Conservation (phyloP, 2,329 filamentous ascomycete genomes). For the Basipetospora sp. region DNA sequence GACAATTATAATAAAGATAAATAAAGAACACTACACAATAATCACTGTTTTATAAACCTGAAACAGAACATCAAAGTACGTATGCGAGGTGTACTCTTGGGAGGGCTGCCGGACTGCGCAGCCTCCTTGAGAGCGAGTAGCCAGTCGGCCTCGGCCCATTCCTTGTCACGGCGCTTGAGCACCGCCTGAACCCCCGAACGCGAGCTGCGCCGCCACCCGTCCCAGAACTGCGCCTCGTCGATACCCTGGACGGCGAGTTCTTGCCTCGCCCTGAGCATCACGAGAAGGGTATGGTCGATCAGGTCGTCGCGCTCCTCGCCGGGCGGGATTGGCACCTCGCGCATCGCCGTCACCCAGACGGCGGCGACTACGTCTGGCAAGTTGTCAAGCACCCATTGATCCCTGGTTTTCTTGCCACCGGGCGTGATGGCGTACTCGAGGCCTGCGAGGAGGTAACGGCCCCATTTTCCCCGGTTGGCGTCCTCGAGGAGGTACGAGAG, state of each 20-base stretch:
- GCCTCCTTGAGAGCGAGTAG: slow-evolving; percentile 43
- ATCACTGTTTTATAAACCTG: too few relatives aligned
- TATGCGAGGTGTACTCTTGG: too few relatives aligned
- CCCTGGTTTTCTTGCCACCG: slow-evolving; percentile 27
- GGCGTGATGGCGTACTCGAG: slow-evolving; percentile 42
- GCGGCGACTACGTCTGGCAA: slow-evolving; percentile 42
- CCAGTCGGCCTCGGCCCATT: slow-evolving; percentile 51
- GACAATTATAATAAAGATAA: too few relatives aligned
- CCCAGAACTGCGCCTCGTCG: slow-evolving; percentile 36
- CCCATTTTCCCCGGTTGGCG: slow-evolving; percentile 45
- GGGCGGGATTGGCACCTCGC: too few relatives aligned
- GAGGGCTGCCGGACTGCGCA: too few relatives aligned
- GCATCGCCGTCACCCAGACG: slow-evolving; percentile 27
- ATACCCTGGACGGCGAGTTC: slow-evolving; percentile 23
- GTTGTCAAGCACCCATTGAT: slow-evolving; percentile 35
- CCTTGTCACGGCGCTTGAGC: slow-evolving; percentile 36
- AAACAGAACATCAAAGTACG: too few relatives aligned
- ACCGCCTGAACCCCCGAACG: slow-evolving; percentile 46
- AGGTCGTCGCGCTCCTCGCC: slow-evolving; percentile 9
- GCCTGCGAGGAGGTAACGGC: slow-evolving; percentile 61
- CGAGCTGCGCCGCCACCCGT: slow-evolving; percentile 34
- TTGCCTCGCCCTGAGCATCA: slow-evolving; percentile 26
- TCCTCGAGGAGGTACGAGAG: slow-evolving; percentile 49
- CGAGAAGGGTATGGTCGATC: slow-evolving; percentile 26
- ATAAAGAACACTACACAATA: too few relatives aligned